Base-by-base conservation (phyloP, 805 yeast species). In the Lachancea meyersii region DNA sequence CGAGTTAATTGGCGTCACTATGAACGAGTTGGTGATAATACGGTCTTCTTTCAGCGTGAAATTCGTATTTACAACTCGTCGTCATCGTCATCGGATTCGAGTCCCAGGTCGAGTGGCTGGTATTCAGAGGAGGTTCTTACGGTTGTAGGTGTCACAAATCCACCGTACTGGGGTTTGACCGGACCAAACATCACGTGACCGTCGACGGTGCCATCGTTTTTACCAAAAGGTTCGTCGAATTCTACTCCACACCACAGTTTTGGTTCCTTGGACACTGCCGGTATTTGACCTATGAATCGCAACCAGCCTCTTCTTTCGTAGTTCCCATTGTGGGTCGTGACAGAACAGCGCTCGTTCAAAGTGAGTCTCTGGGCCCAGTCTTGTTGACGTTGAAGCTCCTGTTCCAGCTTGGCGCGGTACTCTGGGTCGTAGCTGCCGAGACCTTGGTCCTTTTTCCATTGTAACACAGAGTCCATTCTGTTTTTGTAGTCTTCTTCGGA, bases 221-320 rank as follows among this genome's bases (percentile, higher is more conserved):
- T 86, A 4, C 97, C 97, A 6, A 75, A 73, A 0, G 97, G 91
- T 51, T 84, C 87, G 52, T 85, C 93, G 42, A 88, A 79, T 52
- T 81, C 85, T 3, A 91, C 75, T 0, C 97, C 97, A 23, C 85
- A 73, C 96, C 97, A 91, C 1, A 63, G 50, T 16, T 68, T 73
- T 2, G 69, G 72, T 20, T 50, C 48, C 11, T 58, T 58, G 37
- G 88, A 74, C 31, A 73, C 78, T 0, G 22, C 21, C 3, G 76
- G 69, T 1, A 91, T 77, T 31, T 62, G 64, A 2, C 97, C 97
- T 11, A 88, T 65, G 54, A 65, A 91, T 44, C 71, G 67, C 22
- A 91, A 72, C n/a, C 70, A 64, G 2, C 97, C 97, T 30, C 83
- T 58, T 50, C 95, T 70, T 31, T 60, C 63, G 23, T 10, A 10